phyloP scores from a whole-genome alignment of 2,329 filamentous ascomycete genomes.

The Botrytis squamosa region DNA sequence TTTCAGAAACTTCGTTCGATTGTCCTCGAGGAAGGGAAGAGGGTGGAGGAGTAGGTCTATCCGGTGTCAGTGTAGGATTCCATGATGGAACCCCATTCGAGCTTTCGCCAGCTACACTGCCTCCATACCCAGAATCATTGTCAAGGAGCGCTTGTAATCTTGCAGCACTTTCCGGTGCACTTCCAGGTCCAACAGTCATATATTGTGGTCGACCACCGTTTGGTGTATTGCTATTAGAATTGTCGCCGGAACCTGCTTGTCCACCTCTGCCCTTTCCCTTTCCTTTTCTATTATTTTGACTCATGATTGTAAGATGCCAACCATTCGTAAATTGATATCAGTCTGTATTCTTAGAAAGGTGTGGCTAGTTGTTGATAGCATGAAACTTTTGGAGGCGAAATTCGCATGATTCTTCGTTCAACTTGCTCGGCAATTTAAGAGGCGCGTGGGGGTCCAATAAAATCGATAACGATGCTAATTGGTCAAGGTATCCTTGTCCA shows the following conservation, averaged over 20 bases:
- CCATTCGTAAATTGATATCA: conserved; percentile 26
- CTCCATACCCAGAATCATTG: conserved; percentile 87
- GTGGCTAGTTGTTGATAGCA: conserved; percentile 8
- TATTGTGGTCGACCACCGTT: conserved; percentile 56
- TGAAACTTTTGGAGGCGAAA: conserved; percentile 22
- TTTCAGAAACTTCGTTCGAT: conserved; percentile 47
- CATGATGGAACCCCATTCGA: conserved; percentile 44
- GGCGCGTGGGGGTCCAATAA: conserved; percentile 6
- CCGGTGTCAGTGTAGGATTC: conserved; percentile 48
- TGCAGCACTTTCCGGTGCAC: conserved; percentile 76
- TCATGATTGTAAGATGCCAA: conserved; percentile 48
- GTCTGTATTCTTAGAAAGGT: not conserved
- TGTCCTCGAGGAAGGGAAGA: conserved; percentile 37
- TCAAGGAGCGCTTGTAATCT: conserved; percentile 80
- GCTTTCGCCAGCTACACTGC: conserved; percentile 68
- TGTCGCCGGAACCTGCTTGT: conserved; percentile 27
- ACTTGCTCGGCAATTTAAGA: conserved; percentile 15
- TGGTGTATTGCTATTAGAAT: conserved; percentile 10
- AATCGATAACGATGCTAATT: conserved; percentile 9
- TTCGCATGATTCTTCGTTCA: conserved; percentile 13
- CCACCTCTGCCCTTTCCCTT: conserved; percentile 44
- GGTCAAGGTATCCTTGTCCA: conserved; percentile 7
- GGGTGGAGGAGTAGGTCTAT: conserved; percentile 46
- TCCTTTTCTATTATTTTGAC: conserved; percentile 56
- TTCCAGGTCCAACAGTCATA: conserved; percentile 84